phyloP scores from a whole-genome alignment of 129 eudicot genomes.

The Escallonia rubra region DNA sequence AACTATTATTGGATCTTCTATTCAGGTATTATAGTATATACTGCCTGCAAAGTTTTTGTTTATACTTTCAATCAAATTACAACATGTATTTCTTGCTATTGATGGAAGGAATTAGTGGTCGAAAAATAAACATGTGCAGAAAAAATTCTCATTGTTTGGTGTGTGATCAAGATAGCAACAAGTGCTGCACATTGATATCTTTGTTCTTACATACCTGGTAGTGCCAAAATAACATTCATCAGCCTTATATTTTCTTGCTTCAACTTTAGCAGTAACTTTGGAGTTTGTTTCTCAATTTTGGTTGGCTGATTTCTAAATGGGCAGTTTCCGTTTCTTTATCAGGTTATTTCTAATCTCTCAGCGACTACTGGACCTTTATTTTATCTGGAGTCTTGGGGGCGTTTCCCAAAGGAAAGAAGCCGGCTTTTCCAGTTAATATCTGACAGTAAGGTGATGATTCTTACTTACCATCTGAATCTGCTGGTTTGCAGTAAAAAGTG shows the following conservation, averaged over 20 bases:
- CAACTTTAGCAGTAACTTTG: background rate
- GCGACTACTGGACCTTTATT: constrained; percentile 57
- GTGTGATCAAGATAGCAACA: background rate
- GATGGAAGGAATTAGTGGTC: background rate
- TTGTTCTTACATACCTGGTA: background rate
- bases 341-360: constrained; percentile 69
- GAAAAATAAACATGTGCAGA: background rate
- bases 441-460: constrained; percentile 49
- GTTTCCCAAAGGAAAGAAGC: constrained; percentile 60
- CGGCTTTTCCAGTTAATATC: constrained; percentile 54
- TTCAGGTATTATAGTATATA: constrained; percentile 43
- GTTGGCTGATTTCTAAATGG: background rate
- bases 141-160: background rate
- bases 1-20: constrained; percentile 60
- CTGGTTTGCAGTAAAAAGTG: background rate
- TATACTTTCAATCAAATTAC: background rate
- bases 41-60: background rate
- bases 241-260: background rate
- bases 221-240: background rate
- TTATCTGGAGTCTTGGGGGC: constrained; percentile 58
- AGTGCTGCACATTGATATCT: no score
- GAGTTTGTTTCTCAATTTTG: background rate
- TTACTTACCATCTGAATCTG: background rate
- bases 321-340: constrained; percentile 9
- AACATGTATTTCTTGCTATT: no score